Conservation (phyloP, 2,329 filamentous ascomycete species). For the Fusarium luffae region DNA sequence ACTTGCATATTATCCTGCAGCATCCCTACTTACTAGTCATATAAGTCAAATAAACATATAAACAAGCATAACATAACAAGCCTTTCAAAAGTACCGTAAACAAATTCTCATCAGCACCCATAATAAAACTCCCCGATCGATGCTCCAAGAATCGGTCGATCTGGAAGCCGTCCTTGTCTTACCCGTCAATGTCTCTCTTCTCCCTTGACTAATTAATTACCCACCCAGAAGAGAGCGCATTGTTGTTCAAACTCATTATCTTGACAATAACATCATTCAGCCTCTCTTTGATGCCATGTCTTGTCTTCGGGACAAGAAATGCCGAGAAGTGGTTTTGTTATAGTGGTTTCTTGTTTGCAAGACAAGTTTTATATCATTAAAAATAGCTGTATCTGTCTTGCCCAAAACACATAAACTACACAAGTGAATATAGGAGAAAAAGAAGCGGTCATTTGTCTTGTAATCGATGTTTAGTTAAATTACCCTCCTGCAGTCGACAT, state of each 20-base stretch:
- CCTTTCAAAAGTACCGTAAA: neutral
- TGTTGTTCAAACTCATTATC: neutral
- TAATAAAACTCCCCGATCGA: neutral
- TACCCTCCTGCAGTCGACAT: neutral
- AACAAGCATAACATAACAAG: neutral
- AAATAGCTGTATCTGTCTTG: neutral
- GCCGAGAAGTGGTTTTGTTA: neutral
- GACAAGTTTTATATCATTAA: neutral
- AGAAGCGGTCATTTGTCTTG: neutral
- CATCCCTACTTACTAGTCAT: neutral
- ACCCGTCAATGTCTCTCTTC: conserved; percentile 5
- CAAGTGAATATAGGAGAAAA: neutral
- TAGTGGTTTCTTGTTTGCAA: neutral
- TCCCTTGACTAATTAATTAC: conserved; percentile 24
- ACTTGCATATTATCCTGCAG: neutral
- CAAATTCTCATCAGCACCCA: neutral
- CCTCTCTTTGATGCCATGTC: conserved; percentile 15
- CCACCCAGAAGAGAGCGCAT: neutral
- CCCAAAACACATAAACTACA: no score
- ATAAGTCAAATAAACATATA: neutral
- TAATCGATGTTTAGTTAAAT: neutral
- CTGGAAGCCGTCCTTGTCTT: conserved; percentile 11
- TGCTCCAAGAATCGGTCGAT: conserved; percentile 19
- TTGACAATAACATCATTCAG: conserved; percentile 24
- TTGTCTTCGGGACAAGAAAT: neutral